phyloP scores from a whole-genome alignment of 345 rosid species.

The Eucalyptus pauciflora region DNA sequence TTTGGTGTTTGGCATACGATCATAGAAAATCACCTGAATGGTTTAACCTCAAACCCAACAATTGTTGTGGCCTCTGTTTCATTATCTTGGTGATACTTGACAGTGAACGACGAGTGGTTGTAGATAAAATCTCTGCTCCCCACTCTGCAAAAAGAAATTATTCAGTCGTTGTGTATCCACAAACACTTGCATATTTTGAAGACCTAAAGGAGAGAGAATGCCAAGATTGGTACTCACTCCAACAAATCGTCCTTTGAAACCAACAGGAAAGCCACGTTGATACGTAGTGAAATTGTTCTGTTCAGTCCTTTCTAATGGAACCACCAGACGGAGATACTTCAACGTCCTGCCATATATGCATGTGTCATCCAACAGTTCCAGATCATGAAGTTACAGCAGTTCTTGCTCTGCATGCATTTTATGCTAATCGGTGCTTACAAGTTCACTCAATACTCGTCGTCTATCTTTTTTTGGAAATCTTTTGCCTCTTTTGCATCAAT shows the following conservation, averaged over 20 bases:
- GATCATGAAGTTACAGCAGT: background rate
- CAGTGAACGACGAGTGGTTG: slow-evolving; percentile 71
- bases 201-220: background rate
- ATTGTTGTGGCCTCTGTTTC: slow-evolving; percentile 49
- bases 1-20: background rate
- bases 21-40: slow-evolving; percentile 46
- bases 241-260: slow-evolving; percentile 43
- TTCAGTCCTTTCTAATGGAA: slow-evolving; percentile 40
- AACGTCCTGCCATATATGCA: slow-evolving; percentile 34
- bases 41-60: slow-evolving; percentile 90
- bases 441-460: slow-evolving; percentile 77
- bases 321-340: slow-evolving; percentile 66
- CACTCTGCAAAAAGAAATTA: slow-evolving; percentile 30
- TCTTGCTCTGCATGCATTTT: background rate
- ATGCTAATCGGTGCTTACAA: slow-evolving; percentile 19
- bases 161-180: background rate
- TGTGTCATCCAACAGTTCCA: background rate
- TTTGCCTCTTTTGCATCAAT: slow-evolving; percentile 42
- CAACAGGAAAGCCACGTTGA: slow-evolving; percentile 56
- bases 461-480: slow-evolving; percentile 66
- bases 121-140: slow-evolving; percentile 71
- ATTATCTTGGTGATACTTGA: slow-evolving; percentile 62
- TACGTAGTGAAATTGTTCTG: slow-evolving; percentile 29
- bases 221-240: slow-evolving; percentile 26
- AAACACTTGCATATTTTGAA: background rate